A percentile compares a stretch with the other conserved stretches of the same genome.
phyloP scores from a whole-genome alignment of 2,329 filamentous ascomycete species.

The Monosporascus sp. region DNA sequence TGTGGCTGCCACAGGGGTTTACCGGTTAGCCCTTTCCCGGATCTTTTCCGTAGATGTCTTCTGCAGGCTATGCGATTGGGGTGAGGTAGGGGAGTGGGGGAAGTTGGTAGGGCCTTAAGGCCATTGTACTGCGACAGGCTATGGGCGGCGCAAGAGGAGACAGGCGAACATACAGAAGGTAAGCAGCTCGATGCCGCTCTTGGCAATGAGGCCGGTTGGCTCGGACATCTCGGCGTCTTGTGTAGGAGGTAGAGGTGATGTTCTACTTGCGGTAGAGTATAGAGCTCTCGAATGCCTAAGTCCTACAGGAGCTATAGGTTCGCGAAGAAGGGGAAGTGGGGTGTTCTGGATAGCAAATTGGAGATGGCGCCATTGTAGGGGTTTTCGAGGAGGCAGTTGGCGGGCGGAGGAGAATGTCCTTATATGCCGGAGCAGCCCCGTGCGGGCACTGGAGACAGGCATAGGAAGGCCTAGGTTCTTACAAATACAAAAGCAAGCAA shows the following conservation, averaged over 20 bases:
- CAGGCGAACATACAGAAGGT: constrained; percentile 39
- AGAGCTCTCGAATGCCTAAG: constrained; percentile 1
- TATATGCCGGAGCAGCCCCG: constrained; percentile 15
- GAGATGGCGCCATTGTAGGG: not conserved
- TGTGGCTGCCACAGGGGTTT: constrained; percentile 31
- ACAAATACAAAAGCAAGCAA: too few species aligned
- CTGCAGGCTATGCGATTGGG: too few species aligned
- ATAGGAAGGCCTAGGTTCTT: constrained; percentile 3
- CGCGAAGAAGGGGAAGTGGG: not conserved
- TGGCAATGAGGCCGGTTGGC: constrained; percentile 55
- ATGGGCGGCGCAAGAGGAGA: not conserved
- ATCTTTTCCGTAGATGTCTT: not conserved
- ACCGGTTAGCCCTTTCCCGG: not conserved
- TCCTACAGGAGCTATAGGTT: not conserved
- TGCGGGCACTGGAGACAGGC: constrained; percentile 7
- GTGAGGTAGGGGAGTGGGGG: too few species aligned
- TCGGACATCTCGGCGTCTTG: constrained; percentile 27
- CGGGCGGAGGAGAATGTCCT: constrained; percentile 11
- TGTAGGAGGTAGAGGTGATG: constrained; percentile 4
- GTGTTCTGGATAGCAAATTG: not conserved
- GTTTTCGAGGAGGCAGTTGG: constrained; percentile 2
- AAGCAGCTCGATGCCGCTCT: constrained; percentile 60
- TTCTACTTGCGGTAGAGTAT: constrained; percentile 11
- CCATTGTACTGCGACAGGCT: not conserved
- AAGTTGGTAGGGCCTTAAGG: constrained; percentile 4